These are phyloP conservation scores for Cerioporus squamosus DNA, from an alignment of 1,284 basidiomycete genomes.

Conservation along the genomic window DNA sequence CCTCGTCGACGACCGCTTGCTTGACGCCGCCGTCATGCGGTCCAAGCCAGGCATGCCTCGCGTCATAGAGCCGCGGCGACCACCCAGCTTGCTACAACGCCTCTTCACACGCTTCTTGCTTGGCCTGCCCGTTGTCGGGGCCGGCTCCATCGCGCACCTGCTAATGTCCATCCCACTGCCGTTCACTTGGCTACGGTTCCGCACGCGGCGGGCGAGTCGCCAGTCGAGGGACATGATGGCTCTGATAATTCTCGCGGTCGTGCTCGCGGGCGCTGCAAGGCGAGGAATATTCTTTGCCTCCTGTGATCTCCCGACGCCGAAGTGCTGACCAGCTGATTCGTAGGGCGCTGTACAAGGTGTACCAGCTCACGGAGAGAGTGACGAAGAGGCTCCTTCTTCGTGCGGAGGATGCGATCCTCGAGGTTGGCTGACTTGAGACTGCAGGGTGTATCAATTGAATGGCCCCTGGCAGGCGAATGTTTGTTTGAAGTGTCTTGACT, in stretches of 20 bases:
- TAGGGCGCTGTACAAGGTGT: constrained; percentile 74
- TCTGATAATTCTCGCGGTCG: constrained; percentile 62
- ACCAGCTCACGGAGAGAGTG: constrained; percentile 60
- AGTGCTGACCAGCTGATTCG: background rate
- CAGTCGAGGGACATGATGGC: constrained; percentile 63
- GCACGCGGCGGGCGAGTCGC: constrained; percentile 57
- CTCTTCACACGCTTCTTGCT: constrained; percentile 71
- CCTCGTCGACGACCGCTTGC: constrained; percentile 56
- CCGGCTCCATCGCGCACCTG: constrained; percentile 75
- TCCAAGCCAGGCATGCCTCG: constrained; percentile 10
- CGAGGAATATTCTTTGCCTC: constrained; percentile 35
- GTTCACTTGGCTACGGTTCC: constrained; percentile 67
- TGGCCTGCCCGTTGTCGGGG: constrained; percentile 77
- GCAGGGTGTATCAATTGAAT: no score
- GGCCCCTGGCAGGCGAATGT: no score
- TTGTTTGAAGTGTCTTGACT: background rate
- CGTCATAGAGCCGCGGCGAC: constrained; percentile 21
- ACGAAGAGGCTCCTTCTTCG: constrained; percentile 66
- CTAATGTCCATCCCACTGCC: constrained; percentile 65
- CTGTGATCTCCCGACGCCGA: background rate
- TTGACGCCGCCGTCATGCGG: constrained; percentile 42
- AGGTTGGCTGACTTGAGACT: constrained; percentile 48
- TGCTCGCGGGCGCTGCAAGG: constrained; percentile 68
- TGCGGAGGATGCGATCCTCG: constrained; percentile 79
- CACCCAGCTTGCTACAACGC: constrained; percentile 52